phyloP scores from a whole-genome alignment of 2,329 filamentous ascomycete genomes.

The Pyricularia sp. region DNA sequence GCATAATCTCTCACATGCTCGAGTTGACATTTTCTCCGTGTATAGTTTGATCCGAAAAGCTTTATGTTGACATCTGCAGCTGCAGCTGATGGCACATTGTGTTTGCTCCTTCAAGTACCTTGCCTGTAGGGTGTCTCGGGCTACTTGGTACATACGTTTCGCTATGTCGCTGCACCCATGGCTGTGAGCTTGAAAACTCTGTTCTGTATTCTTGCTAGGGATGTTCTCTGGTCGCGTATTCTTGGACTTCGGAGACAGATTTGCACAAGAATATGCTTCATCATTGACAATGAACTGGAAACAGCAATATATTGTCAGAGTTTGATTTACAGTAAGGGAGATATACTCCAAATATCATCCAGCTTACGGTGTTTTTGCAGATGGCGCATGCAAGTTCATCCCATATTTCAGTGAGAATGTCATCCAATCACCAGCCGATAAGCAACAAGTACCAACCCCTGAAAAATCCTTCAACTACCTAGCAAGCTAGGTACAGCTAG shows the following conservation, averaged over 20 bases:
- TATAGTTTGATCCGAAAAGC: neutral
- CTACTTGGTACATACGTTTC: neutral
- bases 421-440: neutral
- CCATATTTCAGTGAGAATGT: neutral
- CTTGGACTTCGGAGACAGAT: no score
- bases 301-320: neutral
- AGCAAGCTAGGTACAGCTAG: neutral
- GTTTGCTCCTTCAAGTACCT: neutral
- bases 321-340: neutral
- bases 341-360: neutral
- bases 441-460: neutral
- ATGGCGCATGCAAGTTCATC: neutral
- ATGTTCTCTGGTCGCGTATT: no score
- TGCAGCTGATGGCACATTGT: neutral
- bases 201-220: neutral
- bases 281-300: neutral
- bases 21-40: neutral
- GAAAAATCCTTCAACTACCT: no score
- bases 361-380: neutral
- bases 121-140: neutral
- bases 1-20: neutral
- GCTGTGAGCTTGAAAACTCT: neutral
- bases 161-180: neutral
- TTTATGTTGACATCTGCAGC: neutral
- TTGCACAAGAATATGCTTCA: neutral